Evolutionary conservation across 148 eudicot species (phyloP).

Genomic region (Rheum nobile): DNA sequence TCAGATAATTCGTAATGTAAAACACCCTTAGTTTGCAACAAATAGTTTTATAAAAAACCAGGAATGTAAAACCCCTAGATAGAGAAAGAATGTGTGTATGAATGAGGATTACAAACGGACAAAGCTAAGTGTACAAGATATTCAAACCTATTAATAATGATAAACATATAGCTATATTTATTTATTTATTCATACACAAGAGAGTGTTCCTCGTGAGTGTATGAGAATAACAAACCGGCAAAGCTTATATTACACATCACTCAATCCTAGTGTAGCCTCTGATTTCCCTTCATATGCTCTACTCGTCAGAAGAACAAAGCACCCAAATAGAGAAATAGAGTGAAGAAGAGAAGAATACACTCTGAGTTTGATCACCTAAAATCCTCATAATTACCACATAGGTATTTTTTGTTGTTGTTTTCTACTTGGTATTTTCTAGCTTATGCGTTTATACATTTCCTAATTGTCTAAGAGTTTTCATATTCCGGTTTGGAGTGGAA

Average conservation of each 20-base stretch:
- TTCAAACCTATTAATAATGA: no score
- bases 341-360: background rate
- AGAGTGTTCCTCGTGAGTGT: background rate
- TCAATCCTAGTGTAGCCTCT: background rate
- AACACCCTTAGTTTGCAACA: background rate
- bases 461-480: background rate
- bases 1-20: no score
- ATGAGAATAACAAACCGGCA: background rate
- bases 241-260: background rate
- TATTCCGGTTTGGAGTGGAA: background rate
- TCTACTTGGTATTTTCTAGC: background rate
- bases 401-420: background rate
- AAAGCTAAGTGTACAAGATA: background rate
- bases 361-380: background rate
- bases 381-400: background rate
- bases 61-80: background rate
- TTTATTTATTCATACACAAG: background rate
- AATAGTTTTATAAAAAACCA: background rate
- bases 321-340: background rate
- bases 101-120: background rate
- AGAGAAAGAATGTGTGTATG: background rate
- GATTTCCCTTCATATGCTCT: background rate
- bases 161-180: no score
- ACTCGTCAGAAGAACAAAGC: background rate
- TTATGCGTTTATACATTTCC: background rate